Conservation (phyloP, 495 filamentous ascomycete genomes). For the Aspergillus incahuasiensis region DNA sequence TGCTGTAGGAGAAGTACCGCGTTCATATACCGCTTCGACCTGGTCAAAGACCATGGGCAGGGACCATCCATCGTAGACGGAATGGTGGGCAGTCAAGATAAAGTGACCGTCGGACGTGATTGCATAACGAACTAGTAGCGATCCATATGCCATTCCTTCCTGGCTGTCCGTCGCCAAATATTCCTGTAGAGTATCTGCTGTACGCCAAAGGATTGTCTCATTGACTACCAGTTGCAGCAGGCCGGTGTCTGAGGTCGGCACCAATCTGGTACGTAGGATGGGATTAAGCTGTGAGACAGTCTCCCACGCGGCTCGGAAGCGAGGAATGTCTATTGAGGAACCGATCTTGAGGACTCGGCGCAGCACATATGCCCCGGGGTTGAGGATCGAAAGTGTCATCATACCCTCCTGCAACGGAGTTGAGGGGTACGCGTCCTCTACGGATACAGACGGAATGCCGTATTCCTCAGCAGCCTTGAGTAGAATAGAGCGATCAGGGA, state of each 20-base stretch:
- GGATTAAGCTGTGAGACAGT: background rate
- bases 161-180: background rate
- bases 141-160: background rate
- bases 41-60: constrained; percentile 44
- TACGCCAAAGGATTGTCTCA: background rate
- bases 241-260: too few species aligned
- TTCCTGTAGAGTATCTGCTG: background rate
- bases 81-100: constrained; percentile 54
- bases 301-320: background rate
- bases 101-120: background rate
- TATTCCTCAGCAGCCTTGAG: background rate
- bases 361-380: background rate
- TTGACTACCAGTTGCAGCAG: too few species aligned
- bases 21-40: constrained; percentile 37
- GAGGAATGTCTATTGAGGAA: background rate
- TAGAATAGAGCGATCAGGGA: background rate
- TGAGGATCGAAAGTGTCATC: background rate
- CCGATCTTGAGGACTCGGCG: background rate
- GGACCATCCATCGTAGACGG: constrained; percentile 57
- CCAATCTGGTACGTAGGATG: background rate
- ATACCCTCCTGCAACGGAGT: background rate
- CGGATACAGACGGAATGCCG: background rate
- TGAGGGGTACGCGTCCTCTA: background rate
- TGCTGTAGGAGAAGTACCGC: background rate
- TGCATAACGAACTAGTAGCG: background rate